Evolutionary conservation across 495 filamentous ascomycete species (phyloP), one percentile per base, ranked within the genome.

Genomic region (Penicillium argentinense): DNA sequence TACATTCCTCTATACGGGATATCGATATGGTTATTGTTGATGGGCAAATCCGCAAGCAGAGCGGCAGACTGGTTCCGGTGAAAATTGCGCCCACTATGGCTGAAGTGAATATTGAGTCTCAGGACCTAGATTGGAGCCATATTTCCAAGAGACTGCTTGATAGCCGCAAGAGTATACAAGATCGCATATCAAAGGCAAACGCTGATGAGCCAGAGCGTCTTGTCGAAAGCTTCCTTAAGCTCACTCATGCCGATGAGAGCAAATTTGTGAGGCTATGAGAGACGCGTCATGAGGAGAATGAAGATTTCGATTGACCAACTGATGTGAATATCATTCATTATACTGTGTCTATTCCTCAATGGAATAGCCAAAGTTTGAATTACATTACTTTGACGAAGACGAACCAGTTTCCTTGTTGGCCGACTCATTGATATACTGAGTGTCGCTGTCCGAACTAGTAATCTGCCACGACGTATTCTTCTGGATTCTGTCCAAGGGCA

Each of bases 1-100:
- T 75, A 25, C 74, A 78, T 54, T 62, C 65, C 13, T 60, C 56
- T 9, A 51, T 67, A n/a, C 56, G 61, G 11, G 75, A 78, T 56
- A 54, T 78, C 12, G 66, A 76, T n/a, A 68, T 52, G 7, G 75
- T 78, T 26, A 71, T 78, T 50, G 66, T 78, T 0, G 66, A 77
- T 58, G 74, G 74, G 0, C 39, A 48, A 1, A 45, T 77, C 4
- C 59, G 67, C 27, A 78, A 77, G 50, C 44, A 40, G n/a, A 42
- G 47, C 5, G 66, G 68, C 5, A 55, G 49, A 37, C 16, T 69
- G 45, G 22, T 48, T n/a, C 34, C 49, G 28, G 58, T 63, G 14
- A 27, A 45, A 1, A 51, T 67, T 30, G 51, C 60, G 19, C 50
- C 53, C 14, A 45, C 24, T 1, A 33, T 54, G 11, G 47, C 45